Percentiles rank a stretch among this genome's conserved stretches.
These are phyloP conservation scores for Blastocystis sp. DNA, from an alignment of 352 stramenopile species.

Conservation along the genomic window DNA sequence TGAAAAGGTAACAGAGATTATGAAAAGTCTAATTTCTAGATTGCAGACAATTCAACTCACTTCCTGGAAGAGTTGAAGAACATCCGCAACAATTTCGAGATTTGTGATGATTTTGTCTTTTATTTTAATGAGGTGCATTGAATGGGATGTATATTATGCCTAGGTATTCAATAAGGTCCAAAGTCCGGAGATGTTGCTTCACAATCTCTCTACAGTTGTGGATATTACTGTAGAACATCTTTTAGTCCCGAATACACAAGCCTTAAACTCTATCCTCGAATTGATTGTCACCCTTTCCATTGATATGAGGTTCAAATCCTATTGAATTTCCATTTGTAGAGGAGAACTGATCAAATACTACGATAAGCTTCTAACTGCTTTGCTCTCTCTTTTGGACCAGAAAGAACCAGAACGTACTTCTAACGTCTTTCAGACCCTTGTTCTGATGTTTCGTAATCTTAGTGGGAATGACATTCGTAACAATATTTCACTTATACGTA, in stretches of 20 bases:
- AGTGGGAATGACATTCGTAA: slow-evolving; percentile 72
- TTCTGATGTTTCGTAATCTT: slow-evolving; percentile 79
- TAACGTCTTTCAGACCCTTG: slow-evolving; percentile 80
- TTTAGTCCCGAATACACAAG: slow-evolving; percentile 3
- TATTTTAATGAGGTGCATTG: slow-evolving; percentile 46
- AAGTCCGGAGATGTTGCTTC: slow-evolving; percentile 54
- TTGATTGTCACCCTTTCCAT: slow-evolving; percentile 25
- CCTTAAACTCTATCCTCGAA: slow-evolving; percentile 35
- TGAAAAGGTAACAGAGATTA: background rate
- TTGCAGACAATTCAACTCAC: slow-evolving; percentile 50
- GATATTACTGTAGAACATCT: slow-evolving; percentile 55
- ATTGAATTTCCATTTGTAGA: background rate
- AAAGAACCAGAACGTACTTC: slow-evolving; percentile 76
- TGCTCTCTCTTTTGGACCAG: slow-evolving; percentile 39
- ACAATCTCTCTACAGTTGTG: slow-evolving; percentile 46
- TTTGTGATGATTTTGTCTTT: slow-evolving; percentile 61
- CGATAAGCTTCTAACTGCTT: slow-evolving; percentile 25
- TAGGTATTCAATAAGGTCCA: slow-evolving; percentile 37
- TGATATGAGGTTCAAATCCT: slow-evolving; percentile 1
- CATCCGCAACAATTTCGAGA: slow-evolving; percentile 46
- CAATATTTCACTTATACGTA: slow-evolving; percentile 80
- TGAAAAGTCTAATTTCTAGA: slow-evolving; percentile 21
- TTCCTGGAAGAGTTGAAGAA: slow-evolving; percentile 47
- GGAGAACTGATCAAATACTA: slow-evolving; percentile 49
- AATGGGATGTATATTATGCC: background rate